Base-by-base conservation (phyloP, 2,329 filamentous ascomycete species). In the Elsinoe fawcettii region DNA sequence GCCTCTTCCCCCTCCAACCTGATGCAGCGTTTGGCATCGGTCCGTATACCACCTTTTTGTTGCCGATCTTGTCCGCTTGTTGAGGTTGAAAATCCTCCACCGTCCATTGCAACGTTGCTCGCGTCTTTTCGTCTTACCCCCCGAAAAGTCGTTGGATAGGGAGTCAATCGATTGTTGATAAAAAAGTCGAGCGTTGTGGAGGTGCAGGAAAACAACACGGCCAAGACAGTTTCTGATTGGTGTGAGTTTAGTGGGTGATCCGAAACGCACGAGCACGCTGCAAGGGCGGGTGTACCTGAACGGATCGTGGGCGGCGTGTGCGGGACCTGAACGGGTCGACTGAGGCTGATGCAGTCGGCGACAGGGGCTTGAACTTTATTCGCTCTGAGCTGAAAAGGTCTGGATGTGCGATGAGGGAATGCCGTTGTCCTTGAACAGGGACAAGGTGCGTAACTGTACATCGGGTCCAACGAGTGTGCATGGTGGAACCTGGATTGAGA, bases 261-360 rank as follows among this genome's bases (percentile, higher is more conserved):
- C 49, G 49, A 53, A 53, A 53, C 49, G 49, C 49, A 53, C 49
- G 49, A 53, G 49, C 49, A 37, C 22, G 44, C 49, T 37, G 49
- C 49, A 53, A 53, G 49, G 49, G 49, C 49, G 49, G 49, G 49
- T 53, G 49, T 53, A 53, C 49, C 49, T 53, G 49, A 53, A 25
- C 49, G 49, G 49, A 53, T 53, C 32, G 32, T 37, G 32, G 20
- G 49, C 49, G 49, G 49, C 49, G 49, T 37, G 49, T 53, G 49
- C 49, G 49, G 49, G 49, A 53, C 49, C 49, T 53, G 49, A 51
- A 37, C 47, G 47, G 47, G 22, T 51, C 30, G 47, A 53, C 30
- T 53, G 49, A 53, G 49, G 49, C 49, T 53, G 49, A 53, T 53
- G 49, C 49, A 53, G 49, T 39, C 18, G 49, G 49, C 49, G 49